These are phyloP conservation scores for Colletotrichum filicis DNA, from an alignment of 2,329 filamentous ascomycete species.

Conservation along the genomic window DNA sequence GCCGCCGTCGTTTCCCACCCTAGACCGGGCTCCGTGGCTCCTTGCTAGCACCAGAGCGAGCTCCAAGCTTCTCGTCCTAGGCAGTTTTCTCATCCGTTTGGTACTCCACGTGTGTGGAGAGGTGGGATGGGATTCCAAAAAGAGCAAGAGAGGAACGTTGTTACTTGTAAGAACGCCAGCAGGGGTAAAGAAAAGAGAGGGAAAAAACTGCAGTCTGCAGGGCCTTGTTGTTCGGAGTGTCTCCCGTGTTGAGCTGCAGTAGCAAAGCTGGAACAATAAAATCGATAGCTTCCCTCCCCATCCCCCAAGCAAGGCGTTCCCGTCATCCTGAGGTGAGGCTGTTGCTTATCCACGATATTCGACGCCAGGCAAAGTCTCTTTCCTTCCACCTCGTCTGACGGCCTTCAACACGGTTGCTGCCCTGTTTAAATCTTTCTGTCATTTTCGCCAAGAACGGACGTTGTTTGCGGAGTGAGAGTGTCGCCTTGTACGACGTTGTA, in stretches of 20 bases:
- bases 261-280: constrained; percentile 21
- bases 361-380: neutral
- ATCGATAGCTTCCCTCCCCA: constrained; percentile 11
- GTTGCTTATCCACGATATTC: constrained; percentile 29
- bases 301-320: neutral
- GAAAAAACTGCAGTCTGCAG: constrained; percentile 14
- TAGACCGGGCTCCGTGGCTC: constrained; percentile 5
- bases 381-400: neutral
- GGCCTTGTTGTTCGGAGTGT: constrained; percentile 17
- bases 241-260: constrained; percentile 23
- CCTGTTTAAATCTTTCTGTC: neutral
- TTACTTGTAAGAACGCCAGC: neutral
- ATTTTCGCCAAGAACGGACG: constrained; percentile 9
- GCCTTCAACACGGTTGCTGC: neutral
- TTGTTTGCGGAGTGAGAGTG: constrained; percentile 11
- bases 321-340: constrained; percentile 15
- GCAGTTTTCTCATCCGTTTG: constrained; percentile 25
- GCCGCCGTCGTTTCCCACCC: constrained; percentile 30
- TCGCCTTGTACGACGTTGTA: neutral
- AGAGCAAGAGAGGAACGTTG: constrained; percentile 26
- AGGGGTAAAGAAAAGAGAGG: constrained; percentile 19
- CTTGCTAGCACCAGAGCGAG: constrained; percentile 29
- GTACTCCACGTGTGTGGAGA: constrained; percentile 32
- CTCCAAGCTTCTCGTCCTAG: constrained; percentile 29
- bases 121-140: constrained; percentile 29